phyloP scores from a whole-genome alignment of 768 basidiomycete species.

The Hygrophorus russula region DNA sequence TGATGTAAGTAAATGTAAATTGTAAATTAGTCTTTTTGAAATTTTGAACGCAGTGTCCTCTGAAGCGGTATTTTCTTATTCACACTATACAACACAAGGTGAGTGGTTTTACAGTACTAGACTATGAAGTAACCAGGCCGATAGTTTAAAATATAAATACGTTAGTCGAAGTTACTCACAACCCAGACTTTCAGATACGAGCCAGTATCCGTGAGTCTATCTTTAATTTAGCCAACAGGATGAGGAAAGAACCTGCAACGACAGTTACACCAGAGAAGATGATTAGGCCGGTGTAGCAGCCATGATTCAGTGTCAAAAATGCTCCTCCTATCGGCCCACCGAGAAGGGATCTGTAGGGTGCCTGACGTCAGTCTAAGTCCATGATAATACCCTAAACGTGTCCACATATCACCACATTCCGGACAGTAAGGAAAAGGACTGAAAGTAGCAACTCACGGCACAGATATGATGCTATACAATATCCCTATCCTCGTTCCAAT shows the following conservation, averaged over 20 bases:
- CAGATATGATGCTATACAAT: slow-evolving; percentile 52
- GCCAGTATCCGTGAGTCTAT: slow-evolving; percentile 31
- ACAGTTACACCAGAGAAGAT: slow-evolving; percentile 48
- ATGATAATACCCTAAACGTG: no score
- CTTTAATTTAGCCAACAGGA: slow-evolving; percentile 37
- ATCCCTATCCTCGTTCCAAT: slow-evolving; percentile 56
- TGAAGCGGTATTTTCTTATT: no score
- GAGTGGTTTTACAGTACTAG: no score
- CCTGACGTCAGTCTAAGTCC: not conserved
- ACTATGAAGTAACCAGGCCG: no score
- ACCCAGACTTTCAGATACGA: slow-evolving; percentile 32
- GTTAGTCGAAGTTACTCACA: no score
- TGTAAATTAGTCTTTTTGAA: no score
- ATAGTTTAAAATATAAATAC: no score
- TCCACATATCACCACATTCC: not conserved
- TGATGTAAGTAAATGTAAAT: no score
- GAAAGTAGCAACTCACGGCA: slow-evolving; percentile 61
- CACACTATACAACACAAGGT: no score
- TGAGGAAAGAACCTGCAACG: slow-evolving; percentile 46
- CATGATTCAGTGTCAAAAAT: slow-evolving; percentile 34
- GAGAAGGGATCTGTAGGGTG: slow-evolving; percentile 37
- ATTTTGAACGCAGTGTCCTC: no score
- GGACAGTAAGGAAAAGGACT: not conserved
- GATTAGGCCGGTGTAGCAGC: slow-evolving; percentile 40
- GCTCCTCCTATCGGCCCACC: slow-evolving; percentile 57